These are phyloP conservation scores for Tylopilus balloui DNA, from an alignment of 768 basidiomycete species.

Conservation along the genomic window DNA sequence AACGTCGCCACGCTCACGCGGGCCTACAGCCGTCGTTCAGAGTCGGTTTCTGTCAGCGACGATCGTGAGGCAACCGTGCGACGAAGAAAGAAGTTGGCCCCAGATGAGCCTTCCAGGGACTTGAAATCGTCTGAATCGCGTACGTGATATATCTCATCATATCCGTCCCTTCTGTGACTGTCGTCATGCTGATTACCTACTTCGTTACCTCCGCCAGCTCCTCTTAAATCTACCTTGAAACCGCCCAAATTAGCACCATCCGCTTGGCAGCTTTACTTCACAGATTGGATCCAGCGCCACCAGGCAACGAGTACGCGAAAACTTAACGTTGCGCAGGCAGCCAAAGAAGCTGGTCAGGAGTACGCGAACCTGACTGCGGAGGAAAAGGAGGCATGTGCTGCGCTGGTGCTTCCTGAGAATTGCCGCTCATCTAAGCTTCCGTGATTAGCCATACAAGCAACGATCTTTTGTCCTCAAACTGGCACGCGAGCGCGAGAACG, in stretches of 20 bases:
- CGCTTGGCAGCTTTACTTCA: slow-evolving; percentile 96
- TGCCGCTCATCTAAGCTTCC: slow-evolving; percentile 17
- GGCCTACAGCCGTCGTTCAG: slow-evolving; percentile 62
- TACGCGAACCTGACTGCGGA: slow-evolving; percentile 74
- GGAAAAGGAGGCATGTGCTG: slow-evolving; percentile 71
- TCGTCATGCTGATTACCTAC: slow-evolving; percentile 27
- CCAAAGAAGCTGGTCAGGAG: slow-evolving; percentile 89
- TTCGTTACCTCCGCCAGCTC: slow-evolving; percentile 41
- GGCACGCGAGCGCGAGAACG: slow-evolving; percentile 73
- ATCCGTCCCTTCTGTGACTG: slow-evolving; percentile 26
- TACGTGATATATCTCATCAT: slow-evolving; percentile 38
- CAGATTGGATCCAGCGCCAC: slow-evolving; percentile 88
- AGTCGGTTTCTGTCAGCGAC: slow-evolving; percentile 55
- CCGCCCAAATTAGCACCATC: slow-evolving; percentile 91
- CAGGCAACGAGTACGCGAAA: slow-evolving; percentile 77
- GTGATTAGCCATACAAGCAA: slow-evolving; percentile 71
- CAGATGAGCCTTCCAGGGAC: slow-evolving; percentile 35
- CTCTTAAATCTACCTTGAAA: slow-evolving; percentile 71
- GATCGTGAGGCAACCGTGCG: slow-evolving; percentile 75
- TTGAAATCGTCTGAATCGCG: slow-evolving; percentile 43
- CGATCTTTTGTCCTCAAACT: slow-evolving; percentile 85
- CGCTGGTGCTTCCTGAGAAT: slow-evolving; percentile 25
- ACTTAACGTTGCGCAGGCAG: slow-evolving; percentile 91
- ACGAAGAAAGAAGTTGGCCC: slow-evolving; percentile 43
- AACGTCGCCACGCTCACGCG: slow-evolving; percentile 49